phyloP scores from a whole-genome alignment of 169 alveolate genomes.

The Plasmodium cynomolgi region DNA sequence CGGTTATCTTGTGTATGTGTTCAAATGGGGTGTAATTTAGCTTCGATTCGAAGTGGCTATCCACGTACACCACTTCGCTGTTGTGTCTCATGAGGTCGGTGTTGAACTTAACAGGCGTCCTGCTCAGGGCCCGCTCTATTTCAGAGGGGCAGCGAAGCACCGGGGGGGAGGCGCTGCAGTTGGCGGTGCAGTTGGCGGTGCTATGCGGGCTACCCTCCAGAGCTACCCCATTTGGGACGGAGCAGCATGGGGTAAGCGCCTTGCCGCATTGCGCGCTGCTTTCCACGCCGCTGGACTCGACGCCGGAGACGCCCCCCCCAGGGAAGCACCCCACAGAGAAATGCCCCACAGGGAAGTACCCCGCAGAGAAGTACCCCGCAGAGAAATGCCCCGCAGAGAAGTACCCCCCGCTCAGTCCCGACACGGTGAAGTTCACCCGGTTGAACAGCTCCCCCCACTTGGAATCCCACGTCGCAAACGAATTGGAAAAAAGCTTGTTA shows the following conservation, averaged over 20 bases:
- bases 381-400: slow-evolving; percentile 1
- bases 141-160: not conserved
- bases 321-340: not conserved
- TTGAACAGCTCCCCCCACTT: slow-evolving; percentile 5
- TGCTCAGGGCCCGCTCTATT: slow-evolving; percentile 13
- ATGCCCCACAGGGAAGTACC: too few relatives aligned
- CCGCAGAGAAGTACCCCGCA: too few relatives aligned
- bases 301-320: not conserved
- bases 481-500: not conserved
- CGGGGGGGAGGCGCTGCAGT: not conserved
- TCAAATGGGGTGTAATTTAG: slow-evolving; percentile 11
- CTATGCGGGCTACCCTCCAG: not conserved
- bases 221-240: not conserved
- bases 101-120: slow-evolving; percentile 21
- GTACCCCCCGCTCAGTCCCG: slow-evolving; percentile 10
- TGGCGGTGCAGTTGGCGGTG: not conserved
- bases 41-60: slow-evolving; percentile 20
- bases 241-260: not conserved
- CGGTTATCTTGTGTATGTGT: slow-evolving; percentile 10
- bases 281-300: not conserved
- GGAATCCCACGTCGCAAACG: not conserved
- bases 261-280: not conserved
- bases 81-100: slow-evolving; percentile 30
- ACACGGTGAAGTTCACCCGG: slow-evolving; percentile 22
- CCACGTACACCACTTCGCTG: slow-evolving; percentile 1